Evolutionary conservation across 2,329 filamentous ascomycete species (phyloP), one percentile per base, ranked within the genome.

Genomic region (Rutstroemia sydowiana): DNA sequence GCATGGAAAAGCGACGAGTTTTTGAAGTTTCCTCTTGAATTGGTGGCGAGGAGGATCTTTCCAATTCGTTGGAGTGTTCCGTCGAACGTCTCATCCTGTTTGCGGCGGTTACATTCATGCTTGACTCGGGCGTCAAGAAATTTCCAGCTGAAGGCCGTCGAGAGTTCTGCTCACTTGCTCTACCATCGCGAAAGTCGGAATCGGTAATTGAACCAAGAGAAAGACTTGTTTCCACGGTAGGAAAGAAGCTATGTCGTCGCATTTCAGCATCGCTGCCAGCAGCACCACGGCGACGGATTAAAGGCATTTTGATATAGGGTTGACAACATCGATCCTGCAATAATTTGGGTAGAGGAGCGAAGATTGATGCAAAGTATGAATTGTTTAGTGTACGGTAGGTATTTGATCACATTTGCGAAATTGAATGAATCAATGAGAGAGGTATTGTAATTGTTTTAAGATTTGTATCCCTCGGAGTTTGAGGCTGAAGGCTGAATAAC

Each of bases 1-100:
- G 74, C 69, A 95, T 74, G 14, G 79, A 83, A 65, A 85, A 85
- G 55, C 81, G 78, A 54, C 75, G 77, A 60, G 81, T 76, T 61
- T 77, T 82, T 31, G 70, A 70, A 30, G 70, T 73, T 63, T 81
- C 75, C 45, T 79, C 77, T 60, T 80, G 76, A 50, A 76, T 66
- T 13, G 75, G 73, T 23, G 77, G 77, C 45, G 64, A 62, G 8
- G 51, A 51, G 6, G 59, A 55, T 20, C 63, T 59, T 11, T 58
- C 51, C n/a, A 48, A 40, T 11, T 51, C 51, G 11, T 41, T 21
- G 34, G 40, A 52, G 51, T 50, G 54, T 52, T 63, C 59, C 32
- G 51, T 56, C 42, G 61, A 57, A 14, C 49, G 39, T 48, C 60
- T 56, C 21, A 44, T 44, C 37, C 45, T 10, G 30, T 55, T 42